These are phyloP conservation scores for Opeltia flavorubescens DNA, from an alignment of 495 filamentous ascomycete genomes.

Conservation along the genomic window DNA sequence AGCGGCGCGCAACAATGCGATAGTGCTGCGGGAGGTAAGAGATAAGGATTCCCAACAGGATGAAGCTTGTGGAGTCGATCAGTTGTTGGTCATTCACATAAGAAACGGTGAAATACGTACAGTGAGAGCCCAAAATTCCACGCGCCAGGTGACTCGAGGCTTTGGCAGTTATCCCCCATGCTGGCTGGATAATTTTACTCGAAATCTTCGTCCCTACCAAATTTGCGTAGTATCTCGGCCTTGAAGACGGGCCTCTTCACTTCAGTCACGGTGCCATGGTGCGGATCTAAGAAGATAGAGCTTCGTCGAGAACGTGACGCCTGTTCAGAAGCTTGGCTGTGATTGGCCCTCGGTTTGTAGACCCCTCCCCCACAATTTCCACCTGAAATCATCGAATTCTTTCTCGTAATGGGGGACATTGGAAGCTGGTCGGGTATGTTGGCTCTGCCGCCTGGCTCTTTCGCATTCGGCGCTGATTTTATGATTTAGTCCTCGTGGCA, in stretches of 20 bases:
- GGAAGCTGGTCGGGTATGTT: too few relatives aligned
- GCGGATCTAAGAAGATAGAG: too few relatives aligned
- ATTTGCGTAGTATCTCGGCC: too few relatives aligned
- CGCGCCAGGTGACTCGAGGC: constrained; percentile 13
- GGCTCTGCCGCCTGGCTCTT: not conserved
- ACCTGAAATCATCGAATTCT: not conserved
- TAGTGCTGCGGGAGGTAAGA: constrained; percentile 93
- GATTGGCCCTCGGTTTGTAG: not conserved
- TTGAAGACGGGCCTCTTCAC: too few relatives aligned
- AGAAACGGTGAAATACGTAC: constrained; percentile 7
- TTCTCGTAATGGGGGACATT: not conserved
- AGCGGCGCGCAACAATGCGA: constrained; percentile 73
- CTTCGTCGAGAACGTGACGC: too few relatives aligned
- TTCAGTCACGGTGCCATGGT: not conserved
- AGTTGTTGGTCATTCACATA: not conserved
- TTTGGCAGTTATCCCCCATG: constrained; percentile 10
- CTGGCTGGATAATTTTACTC: too few relatives aligned
- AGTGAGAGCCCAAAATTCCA: constrained; percentile 19
- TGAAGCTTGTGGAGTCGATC: constrained; percentile 38
- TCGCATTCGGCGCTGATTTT: not conserved
- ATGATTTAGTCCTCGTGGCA: not conserved
- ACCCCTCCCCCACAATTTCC: not conserved
- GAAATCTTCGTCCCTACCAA: too few relatives aligned
- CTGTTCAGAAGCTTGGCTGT: not conserved
- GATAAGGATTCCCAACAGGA: constrained; percentile 78